Percentiles rank a stretch among this genome's conserved stretches.
Evolutionary conservation across 1,284 basidiomycete genomes (phyloP).

Genomic region (Puccinia coronata): DNA sequence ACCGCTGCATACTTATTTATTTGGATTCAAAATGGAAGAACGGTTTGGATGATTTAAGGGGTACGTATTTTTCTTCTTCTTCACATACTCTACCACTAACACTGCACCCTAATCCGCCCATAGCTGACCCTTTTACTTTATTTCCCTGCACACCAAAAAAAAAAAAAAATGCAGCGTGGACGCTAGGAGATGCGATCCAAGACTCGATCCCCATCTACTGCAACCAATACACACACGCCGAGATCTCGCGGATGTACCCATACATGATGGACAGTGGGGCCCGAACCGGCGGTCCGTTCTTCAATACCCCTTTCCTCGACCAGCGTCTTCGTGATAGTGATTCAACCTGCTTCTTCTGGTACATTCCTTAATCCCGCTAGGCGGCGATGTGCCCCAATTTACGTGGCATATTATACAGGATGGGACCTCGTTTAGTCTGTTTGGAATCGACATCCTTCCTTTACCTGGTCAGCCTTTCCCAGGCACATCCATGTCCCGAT

Average conservation of each 20-base stretch:
- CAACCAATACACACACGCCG: conserved; percentile 60
- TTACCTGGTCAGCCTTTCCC: conserved; percentile 64
- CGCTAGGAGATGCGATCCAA: conserved; percentile 69
- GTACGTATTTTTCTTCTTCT: conserved; percentile 59
- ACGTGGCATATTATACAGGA: conserved; percentile 75
- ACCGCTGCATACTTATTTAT: neutral
- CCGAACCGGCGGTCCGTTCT: conserved; percentile 74
- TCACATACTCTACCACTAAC: no score
- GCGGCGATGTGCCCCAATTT: conserved; percentile 70
- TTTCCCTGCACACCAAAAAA: no score
- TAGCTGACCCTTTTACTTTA: no score
- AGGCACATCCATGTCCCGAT: neutral
- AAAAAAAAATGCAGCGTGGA: conserved; percentile 67
- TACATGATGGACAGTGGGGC: conserved; percentile 74
- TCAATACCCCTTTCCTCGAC: conserved; percentile 61
- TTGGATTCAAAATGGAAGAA: conserved; percentile 60
- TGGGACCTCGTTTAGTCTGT: conserved; percentile 67
- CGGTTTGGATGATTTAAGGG: conserved; percentile 76
- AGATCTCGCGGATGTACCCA: conserved; percentile 65
- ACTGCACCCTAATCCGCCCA: no score
- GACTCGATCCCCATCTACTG: conserved; percentile 72
- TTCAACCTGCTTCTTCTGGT: neutral
- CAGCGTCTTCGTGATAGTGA: neutral
- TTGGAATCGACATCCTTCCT: conserved; percentile 68
- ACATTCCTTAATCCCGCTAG: neutral